Evolutionary conservation across 2,329 filamentous ascomycete species (phyloP).

Genomic region (Talaromyces pinophilus): DNA sequence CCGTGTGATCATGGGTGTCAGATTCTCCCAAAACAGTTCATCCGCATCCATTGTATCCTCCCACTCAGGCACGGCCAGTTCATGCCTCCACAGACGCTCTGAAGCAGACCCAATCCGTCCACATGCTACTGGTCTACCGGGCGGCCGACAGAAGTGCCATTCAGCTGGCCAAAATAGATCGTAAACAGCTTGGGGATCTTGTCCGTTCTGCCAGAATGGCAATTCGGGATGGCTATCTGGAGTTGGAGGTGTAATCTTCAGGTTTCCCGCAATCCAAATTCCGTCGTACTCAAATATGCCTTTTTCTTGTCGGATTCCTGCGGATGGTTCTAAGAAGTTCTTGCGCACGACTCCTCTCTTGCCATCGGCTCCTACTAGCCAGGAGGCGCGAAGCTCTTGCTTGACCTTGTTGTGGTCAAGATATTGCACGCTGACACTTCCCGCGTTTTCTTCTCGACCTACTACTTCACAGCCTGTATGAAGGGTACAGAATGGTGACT

Average conservation of each 20-base stretch:
- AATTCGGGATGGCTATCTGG: constrained; percentile 33
- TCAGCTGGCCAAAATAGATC: constrained; percentile 34
- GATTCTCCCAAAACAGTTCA: constrained; percentile 23
- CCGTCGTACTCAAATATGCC: constrained; percentile 29
- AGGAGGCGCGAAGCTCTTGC: constrained; percentile 22
- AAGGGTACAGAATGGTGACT: constrained; percentile 12
- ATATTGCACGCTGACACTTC: constrained; percentile 5
- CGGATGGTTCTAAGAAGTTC: constrained; percentile 32
- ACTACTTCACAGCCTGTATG: constrained; percentile 16
- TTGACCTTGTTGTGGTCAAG: constrained; percentile 4
- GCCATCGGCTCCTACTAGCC: constrained; percentile 34
- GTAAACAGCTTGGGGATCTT: constrained; percentile 32
- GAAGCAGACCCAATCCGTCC: constrained; percentile 32
- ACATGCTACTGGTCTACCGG: constrained; percentile 20
- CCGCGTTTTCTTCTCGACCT: neutral
- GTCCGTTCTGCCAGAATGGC: constrained; percentile 33
- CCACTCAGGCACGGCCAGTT: constrained; percentile 34
- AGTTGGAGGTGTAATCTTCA: constrained; percentile 31
- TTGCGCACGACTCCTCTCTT: constrained; percentile 37
- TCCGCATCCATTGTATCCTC: constrained; percentile 24
- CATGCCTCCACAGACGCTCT: constrained; percentile 38
- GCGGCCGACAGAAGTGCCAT: constrained; percentile 34
- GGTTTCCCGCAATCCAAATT: constrained; percentile 35
- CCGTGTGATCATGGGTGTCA: constrained; percentile 21
- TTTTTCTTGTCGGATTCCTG: constrained; percentile 29